A percentile compares a stretch with the other conserved stretches of the same genome.
Evolutionary conservation across 108 stramenopile species (phyloP).

Genomic region (Cyclotella sp.): DNA sequence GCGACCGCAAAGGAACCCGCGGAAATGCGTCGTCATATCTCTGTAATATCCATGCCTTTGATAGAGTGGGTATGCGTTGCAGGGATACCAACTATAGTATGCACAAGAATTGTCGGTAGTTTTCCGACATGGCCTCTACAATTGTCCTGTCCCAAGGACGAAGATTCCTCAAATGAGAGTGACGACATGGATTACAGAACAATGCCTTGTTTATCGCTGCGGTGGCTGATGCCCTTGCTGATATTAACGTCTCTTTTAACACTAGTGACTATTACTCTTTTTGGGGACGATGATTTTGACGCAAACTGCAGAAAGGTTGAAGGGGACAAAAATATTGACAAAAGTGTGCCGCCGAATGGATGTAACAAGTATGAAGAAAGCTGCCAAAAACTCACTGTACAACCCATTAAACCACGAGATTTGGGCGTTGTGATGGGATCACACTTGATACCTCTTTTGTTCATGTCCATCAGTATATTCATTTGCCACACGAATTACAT

Average conservation of each 20-base stretch:
- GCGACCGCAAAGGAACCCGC: neutral
- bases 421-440: conserved; percentile 43
- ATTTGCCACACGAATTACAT: neutral
- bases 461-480: conserved; percentile 24
- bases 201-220: neutral
- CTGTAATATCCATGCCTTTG: conserved; percentile 28
- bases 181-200: neutral
- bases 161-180: neutral
- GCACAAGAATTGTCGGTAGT: conserved; percentile 5
- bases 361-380: too few species aligned
- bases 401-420: conserved; percentile 8
- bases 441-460: conserved; percentile 37
- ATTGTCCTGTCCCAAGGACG: too few species aligned
- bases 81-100: conserved; percentile 32
- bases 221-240: neutral
- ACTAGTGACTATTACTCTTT: conserved; percentile 19
- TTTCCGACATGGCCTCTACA: neutral
- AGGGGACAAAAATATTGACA: neutral
- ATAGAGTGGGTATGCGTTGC: conserved; percentile 45
- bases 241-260: conserved; percentile 33
- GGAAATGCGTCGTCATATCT: conserved; percentile 1
- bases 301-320: neutral
- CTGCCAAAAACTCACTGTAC: neutral
- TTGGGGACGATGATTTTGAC: conserved; percentile 11
- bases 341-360: too few species aligned